Percentiles rank a stretch among this genome's conserved stretches.
phyloP scores from a whole-genome alignment of 192 early-diverging fungal species.

The Podila minutissima region DNA sequence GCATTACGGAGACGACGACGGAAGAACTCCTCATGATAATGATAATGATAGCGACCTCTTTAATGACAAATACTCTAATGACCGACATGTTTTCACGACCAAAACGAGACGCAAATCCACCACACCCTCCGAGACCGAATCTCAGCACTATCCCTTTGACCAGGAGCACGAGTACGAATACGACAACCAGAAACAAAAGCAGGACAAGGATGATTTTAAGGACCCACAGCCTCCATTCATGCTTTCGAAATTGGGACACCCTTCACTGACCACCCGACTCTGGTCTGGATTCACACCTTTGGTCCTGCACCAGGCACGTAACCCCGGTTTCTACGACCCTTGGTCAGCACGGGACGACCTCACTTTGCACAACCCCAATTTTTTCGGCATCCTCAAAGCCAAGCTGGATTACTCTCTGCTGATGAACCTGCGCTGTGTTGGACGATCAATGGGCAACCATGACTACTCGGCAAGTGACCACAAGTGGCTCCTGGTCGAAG shows the following conservation, averaged over 20 bases:
- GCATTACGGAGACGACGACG: not conserved
- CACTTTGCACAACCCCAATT: slow-evolving; percentile 71
- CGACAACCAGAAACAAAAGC: not conserved
- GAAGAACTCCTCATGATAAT: not conserved
- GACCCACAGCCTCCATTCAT: slow-evolving; percentile 46
- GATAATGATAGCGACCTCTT: slow-evolving; percentile 13
- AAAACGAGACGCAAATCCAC: slow-evolving; percentile 9
- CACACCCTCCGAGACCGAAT: not conserved
- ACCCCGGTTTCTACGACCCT: slow-evolving; percentile 82
- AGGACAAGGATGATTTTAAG: slow-evolving; percentile 6
- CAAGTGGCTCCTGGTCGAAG: slow-evolving; percentile 71
- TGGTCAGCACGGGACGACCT: slow-evolving; percentile 68
- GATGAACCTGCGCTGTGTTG: slow-evolving; percentile 61
- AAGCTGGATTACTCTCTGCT: slow-evolving; percentile 82
- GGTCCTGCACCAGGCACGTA: slow-evolving; percentile 62
- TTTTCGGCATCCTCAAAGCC: slow-evolving; percentile 71
- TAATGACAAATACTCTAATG: slow-evolving; percentile 18
- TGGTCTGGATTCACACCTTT: slow-evolving; percentile 58
- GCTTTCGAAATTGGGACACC: slow-evolving; percentile 9
- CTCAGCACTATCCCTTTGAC: not conserved
- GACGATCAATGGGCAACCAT: slow-evolving; percentile 67
- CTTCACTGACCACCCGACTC: slow-evolving; percentile 25
- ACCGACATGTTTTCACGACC: not conserved
- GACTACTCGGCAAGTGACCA: slow-evolving; percentile 77
- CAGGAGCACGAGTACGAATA: slow-evolving; percentile 5